Evolutionary conservation across 176 grass and related monocot genomes (phyloP).

Genomic region (Aegilops longissima): DNA sequence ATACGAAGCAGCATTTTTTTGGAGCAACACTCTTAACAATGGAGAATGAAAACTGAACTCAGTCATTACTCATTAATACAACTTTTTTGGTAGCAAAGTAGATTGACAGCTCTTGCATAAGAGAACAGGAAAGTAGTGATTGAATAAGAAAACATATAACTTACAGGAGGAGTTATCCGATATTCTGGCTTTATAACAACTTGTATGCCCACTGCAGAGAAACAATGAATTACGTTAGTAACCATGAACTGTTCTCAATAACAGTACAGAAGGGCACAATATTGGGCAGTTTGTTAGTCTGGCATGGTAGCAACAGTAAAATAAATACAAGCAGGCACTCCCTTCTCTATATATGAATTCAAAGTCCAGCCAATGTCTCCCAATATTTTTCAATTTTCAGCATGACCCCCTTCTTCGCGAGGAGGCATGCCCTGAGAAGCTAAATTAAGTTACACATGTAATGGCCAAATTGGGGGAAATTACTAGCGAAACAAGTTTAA

Average conservation of each 20-base stretch:
- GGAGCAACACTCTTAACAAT: conserved; percentile 9
- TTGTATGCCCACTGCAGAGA: conserved; percentile 63
- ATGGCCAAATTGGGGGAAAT: neutral
- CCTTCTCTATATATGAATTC: neutral
- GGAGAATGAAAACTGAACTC: neutral
- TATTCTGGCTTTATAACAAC: conserved; percentile 88
- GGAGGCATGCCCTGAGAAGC: neutral
- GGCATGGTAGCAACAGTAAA: neutral
- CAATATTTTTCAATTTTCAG: no score
- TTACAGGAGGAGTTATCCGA: conserved; percentile 79
- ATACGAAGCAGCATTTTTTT: neutral
- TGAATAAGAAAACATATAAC: conserved; percentile 18
- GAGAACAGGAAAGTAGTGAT: neutral
- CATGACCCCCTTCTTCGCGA: neutral
- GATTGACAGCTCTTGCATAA: neutral
- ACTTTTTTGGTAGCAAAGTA: neutral
- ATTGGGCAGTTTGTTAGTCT: neutral
- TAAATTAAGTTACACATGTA: neutral
- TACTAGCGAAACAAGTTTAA: neutral
- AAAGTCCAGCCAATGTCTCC: neutral
- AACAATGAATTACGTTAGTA: conserved; percentile 25
- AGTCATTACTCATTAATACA: neutral
- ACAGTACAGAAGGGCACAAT: neutral
- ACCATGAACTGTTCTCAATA: neutral
- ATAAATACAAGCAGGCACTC: neutral